These are phyloP conservation scores for Dactylellina parvicollis DNA, from an alignment of 2,329 filamentous ascomycete genomes.

Conservation along the genomic window DNA sequence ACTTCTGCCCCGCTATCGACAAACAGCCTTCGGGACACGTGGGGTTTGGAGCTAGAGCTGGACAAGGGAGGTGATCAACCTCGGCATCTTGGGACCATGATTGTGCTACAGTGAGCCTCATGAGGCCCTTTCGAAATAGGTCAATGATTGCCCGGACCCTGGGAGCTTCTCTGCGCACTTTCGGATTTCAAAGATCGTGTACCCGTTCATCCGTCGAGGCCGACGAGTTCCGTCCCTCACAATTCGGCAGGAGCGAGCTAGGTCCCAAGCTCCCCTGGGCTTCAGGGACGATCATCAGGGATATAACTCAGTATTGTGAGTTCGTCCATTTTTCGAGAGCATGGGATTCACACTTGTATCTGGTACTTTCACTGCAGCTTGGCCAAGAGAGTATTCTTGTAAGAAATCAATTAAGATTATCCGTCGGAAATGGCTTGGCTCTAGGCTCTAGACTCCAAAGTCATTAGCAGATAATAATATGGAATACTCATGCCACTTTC, in stretches of 20 bases:
- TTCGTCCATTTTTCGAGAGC: too few relatives aligned
- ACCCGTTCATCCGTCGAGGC: conserved; percentile 9
- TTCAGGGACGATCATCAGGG: conserved; percentile 14
- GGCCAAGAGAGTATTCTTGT: too few relatives aligned
- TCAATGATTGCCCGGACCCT: conserved; percentile 4
- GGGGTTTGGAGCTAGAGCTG: neutral
- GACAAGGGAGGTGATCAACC: neutral
- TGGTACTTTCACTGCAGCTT: too few relatives aligned
- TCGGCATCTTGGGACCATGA: neutral
- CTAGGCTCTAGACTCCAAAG: too few relatives aligned
- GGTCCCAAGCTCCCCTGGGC: conserved; percentile 1
- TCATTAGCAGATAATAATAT: too few relatives aligned
- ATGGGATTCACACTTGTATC: conserved; percentile 1
- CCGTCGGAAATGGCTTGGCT: too few relatives aligned
- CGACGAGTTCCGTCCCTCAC: conserved; percentile 17
- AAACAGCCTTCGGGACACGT: conserved; percentile 30
- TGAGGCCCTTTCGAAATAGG: conserved; percentile 3
- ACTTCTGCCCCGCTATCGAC: conserved; percentile 12
- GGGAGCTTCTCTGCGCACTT: conserved; percentile 17
- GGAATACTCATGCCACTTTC: too few relatives aligned
- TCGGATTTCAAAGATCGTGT: conserved; percentile 26
- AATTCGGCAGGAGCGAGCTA: conserved; percentile 35
- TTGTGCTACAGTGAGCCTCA: conserved; percentile 29
- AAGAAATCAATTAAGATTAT: too few relatives aligned
- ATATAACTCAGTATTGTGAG: neutral